Percentiles rank a stretch among this genome's conserved stretches.
phyloP scores from a whole-genome alignment of 2,329 filamentous ascomycete genomes.

The Myriosclerotinia scirpicola region DNA sequence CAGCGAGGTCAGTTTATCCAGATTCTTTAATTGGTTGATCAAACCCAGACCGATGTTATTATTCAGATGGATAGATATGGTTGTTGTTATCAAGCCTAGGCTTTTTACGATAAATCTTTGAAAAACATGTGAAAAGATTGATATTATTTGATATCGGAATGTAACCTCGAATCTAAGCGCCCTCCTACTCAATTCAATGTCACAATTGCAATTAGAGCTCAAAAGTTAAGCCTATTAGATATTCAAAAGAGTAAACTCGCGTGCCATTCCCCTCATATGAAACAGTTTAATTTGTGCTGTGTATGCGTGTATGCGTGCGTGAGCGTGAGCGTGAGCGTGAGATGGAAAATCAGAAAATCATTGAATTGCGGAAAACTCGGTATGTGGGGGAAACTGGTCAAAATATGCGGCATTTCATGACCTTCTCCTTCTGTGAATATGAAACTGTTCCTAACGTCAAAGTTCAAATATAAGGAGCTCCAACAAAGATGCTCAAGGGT shows the following conservation, averaged over 20 bases:
- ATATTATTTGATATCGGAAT: not conserved
- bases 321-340: not conserved
- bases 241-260: not conserved
- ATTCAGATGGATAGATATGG: not conserved
- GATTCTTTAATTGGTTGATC: not conserved
- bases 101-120: not conserved
- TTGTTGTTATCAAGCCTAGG: not conserved
- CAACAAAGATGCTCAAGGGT: conserved; percentile 49
- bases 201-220: no score
- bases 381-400: not conserved
- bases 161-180: conserved; percentile 3
- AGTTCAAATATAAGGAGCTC: conserved; percentile 29
- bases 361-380: not conserved
- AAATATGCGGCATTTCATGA: not conserved
- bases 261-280: not conserved
- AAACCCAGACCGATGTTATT: not conserved
- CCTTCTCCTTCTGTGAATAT: not conserved
- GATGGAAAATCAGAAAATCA: not conserved
- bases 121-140: conserved; percentile 14
- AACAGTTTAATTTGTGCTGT: not conserved
- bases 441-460: conserved; percentile 13
- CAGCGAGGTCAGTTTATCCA: not conserved
- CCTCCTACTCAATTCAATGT: not conserved
- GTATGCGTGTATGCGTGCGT: no score
- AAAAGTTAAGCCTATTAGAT: not conserved